A percentile compares a stretch with the other conserved stretches of the same genome.
These are phyloP conservation scores for Fusarium sp. DNA, from an alignment of 2,329 filamentous ascomycete species.

Conservation along the genomic window DNA sequence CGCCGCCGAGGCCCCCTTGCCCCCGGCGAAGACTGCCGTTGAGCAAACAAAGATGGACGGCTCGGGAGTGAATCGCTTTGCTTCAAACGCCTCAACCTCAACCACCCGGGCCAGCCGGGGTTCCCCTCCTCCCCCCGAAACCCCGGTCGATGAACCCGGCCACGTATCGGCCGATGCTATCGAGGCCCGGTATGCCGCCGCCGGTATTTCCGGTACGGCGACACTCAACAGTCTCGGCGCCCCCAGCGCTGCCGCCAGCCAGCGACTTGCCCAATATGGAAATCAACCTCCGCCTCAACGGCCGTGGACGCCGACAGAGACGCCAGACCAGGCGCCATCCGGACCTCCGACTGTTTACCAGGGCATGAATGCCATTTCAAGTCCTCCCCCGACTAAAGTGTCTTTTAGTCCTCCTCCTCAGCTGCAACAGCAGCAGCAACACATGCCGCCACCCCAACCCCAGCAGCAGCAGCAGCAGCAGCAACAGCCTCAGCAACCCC, in stretches of 20 bases:
- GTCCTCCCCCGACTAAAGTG: conserved; percentile 52
- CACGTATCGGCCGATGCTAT: conserved; percentile 79
- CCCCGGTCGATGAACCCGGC: conserved; percentile 78
- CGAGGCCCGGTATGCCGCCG: conserved; percentile 88
- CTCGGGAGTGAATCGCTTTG: conserved; percentile 66
- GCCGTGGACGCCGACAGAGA: conserved; percentile 95
- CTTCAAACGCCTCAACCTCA: conserved; percentile 88
- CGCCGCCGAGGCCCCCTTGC: conserved; percentile 43
- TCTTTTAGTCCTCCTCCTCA: conserved; percentile 52
- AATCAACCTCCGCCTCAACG: conserved; percentile 54
- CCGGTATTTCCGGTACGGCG: conserved; percentile 85
- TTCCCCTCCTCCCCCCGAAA: conserved; percentile 94
- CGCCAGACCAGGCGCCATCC: conserved; percentile 83
- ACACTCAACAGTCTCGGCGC: conserved; percentile 76
- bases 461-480: conserved; percentile 42
- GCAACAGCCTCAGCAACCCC: conserved; percentile 51
- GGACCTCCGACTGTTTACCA: conserved; percentile 93
- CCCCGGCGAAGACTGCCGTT: conserved; percentile 33
- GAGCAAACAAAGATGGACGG: conserved; percentile 50
- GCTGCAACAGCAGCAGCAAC: conserved; percentile 42
- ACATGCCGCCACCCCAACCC: conserved; percentile 30
- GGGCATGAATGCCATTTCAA: conserved; percentile 74
- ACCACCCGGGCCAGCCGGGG: conserved; percentile 91
- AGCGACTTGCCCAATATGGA: conserved; percentile 80
- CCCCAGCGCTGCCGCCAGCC: conserved; percentile 80